Conservation (phyloP, 805 yeast genomes). For the Hyphopichia homilentoma region DNA sequence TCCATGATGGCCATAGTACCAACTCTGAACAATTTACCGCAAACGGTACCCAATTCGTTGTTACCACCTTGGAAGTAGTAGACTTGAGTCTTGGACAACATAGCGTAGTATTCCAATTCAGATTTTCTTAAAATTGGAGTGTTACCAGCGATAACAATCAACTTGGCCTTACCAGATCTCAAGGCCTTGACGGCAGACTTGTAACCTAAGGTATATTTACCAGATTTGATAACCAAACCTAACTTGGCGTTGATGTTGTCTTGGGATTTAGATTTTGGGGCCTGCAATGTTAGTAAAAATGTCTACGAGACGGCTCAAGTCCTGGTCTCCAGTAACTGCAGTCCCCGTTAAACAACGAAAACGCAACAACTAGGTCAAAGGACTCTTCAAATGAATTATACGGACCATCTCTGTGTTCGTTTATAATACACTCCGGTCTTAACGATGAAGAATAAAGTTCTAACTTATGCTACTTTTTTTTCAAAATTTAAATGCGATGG, state of each 20-base stretch:
- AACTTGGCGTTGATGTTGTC: constrained; percentile 98
- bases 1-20: constrained; percentile 95
- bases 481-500: too few relatives aligned
- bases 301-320: too few relatives aligned
- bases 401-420: constrained; percentile 97
- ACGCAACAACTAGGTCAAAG: background rate
- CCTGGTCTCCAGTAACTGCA: constrained; percentile 1
- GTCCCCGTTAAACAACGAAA: background rate
- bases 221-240: constrained; percentile 97
- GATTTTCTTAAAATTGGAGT: constrained; percentile 99
- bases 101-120: constrained; percentile 99
- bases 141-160: constrained; percentile 97
- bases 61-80: constrained; percentile 99
- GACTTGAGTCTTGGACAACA: constrained; percentile 95
- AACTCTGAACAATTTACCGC: constrained; percentile 99
- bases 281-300: constrained; percentile 55
- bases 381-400: constrained; percentile 32
- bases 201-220: constrained; percentile 99
- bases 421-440: constrained; percentile 91
- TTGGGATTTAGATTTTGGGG: constrained; percentile 92
- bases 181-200: constrained; percentile 97
- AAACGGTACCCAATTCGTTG: constrained; percentile 99
- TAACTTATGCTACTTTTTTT: too few relatives aligned
- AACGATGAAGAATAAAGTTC: constrained; percentile 4
- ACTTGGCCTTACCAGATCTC: constrained; percentile 99